Base-by-base conservation (phyloP, 108 stramenopile genomes). In the Cyclostephanos invisitatus region DNA sequence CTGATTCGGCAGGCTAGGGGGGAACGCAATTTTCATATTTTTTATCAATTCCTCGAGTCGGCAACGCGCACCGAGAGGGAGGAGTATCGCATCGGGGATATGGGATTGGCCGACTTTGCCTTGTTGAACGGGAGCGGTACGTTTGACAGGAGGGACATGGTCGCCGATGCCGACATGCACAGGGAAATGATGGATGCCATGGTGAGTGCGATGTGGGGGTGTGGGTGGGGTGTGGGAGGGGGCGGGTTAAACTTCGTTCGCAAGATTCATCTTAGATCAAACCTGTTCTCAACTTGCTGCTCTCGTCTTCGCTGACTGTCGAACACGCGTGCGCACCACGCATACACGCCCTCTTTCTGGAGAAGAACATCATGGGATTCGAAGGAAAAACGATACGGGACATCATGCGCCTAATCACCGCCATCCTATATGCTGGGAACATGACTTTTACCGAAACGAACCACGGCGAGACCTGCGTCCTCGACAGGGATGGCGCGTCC, bases 11-110 rank as follows among this genome's bases (percentile, higher is more conserved):
- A 88, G 36, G 70, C 82, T 8, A 67, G 71, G n/a, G 93, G 93
- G 0, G 93, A 97, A 73, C 81, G 97, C 20, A 97, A 97, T 70
- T 97, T 91, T 79, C 97, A 97, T 66, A 77, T 97, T 24, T 96
- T 97, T 80, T 97, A 97, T 75, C 92, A 96, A 77, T 78, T 77
- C 36, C 47, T 84, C 48, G 75, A 77, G 62, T 83, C 73, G 27
- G 80, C 82, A 5, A 32, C 84, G 8, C 58, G 69, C 11, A 68
- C 74, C 53, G 82, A 83, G 65, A 27, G 80, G 24, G 74, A 72
- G 17, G 60, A 57, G 32, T 81, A 48, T 54, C 37, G 49, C 18
- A 38, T 78, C 65, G 71, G 76, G 18, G 72, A 73, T 27, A 77
- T 73, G 65, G 63, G 75, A 36, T 77, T 83, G 12, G 70, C 78